Evolutionary conservation across 371 early-diverging fungal genomes (phyloP).

Genomic region (Smittium mucronatum): DNA sequence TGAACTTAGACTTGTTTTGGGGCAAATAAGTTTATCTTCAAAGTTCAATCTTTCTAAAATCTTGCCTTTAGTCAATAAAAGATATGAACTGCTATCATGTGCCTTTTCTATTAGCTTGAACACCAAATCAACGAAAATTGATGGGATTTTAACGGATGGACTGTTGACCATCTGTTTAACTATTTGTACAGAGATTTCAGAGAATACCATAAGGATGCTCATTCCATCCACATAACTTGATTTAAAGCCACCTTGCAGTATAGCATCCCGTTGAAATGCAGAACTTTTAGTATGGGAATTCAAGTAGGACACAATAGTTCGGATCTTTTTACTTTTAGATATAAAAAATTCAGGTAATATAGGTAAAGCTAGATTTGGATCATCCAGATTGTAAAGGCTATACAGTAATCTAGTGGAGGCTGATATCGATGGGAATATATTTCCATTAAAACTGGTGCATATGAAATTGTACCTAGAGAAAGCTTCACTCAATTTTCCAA

Average conservation of each 20-base stretch:
- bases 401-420: not conserved
- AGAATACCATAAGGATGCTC: not conserved
- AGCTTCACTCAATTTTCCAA: not conserved
- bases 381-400: not conserved
- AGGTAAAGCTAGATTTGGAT: too few species aligned
- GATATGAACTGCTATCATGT: not conserved
- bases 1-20: not conserved
- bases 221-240: too few species aligned
- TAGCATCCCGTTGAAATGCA: too few species aligned
- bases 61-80: not conserved
- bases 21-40: not conserved
- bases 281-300: too few species aligned
- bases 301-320: too few species aligned
- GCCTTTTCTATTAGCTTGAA: not conserved
- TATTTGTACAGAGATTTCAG: not conserved
- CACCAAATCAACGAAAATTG: not conserved
- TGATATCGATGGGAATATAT: not conserved
- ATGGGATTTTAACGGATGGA: not conserved
- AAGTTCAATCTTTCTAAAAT: not conserved
- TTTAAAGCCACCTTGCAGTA: too few species aligned
- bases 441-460: not conserved
- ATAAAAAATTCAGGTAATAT: too few species aligned
- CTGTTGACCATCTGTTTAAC: not conserved
- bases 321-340: too few species aligned
- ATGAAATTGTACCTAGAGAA: not conserved